phyloP scores from a whole-genome alignment of 148 eudicot species.

The Rhododendron kiyosumense region DNA sequence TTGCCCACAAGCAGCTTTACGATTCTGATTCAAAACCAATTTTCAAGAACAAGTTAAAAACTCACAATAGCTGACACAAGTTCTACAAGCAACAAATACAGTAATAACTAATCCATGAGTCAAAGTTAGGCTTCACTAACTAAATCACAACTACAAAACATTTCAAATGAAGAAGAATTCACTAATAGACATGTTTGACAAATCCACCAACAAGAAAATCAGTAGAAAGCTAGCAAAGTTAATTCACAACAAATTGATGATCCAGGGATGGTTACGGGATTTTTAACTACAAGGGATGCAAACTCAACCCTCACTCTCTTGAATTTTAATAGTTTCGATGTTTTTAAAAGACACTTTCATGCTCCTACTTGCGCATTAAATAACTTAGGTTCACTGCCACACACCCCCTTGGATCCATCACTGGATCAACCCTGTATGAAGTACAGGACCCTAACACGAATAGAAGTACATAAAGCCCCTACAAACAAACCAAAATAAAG shows the following conservation, averaged over 20 bases:
- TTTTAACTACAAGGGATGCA: not conserved
- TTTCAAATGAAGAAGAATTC: not conserved
- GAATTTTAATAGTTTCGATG: too few species aligned
- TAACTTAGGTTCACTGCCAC: not conserved
- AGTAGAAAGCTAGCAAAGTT: not conserved
- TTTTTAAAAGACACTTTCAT: not conserved
- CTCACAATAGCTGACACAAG: not conserved
- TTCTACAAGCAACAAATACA: not conserved
- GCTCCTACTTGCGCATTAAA: not conserved
- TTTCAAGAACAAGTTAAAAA: not conserved
- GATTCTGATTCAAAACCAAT: slow-evolving; percentile 44
- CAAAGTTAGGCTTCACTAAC: not conserved
- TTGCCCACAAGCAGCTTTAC: slow-evolving; percentile 61
- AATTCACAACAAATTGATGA: not conserved
- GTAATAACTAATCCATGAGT: not conserved
- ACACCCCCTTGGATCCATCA: not conserved
- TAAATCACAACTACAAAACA: too few species aligned
- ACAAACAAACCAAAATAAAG: not conserved
- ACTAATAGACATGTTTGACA: not conserved
- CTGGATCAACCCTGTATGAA: not conserved
- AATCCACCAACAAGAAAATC: not conserved
- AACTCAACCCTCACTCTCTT: not conserved
- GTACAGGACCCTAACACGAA: not conserved
- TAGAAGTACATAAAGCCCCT: not conserved
- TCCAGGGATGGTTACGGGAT: not conserved